Conservation (phyloP, 345 rosid species). For the Citrus australasica region DNA sequence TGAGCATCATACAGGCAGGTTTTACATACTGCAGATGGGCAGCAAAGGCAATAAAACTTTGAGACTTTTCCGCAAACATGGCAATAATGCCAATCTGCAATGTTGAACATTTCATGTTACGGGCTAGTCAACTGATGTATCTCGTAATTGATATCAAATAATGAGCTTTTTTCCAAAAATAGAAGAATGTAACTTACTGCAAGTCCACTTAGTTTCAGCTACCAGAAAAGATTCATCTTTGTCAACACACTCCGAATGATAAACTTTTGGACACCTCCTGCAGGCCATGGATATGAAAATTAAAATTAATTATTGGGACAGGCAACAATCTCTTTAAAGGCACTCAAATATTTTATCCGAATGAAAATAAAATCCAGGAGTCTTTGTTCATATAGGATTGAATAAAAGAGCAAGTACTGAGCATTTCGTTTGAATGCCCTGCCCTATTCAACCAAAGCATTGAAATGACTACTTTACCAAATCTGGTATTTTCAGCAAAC, state of each 20-base stretch:
- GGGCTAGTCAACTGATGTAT: background rate
- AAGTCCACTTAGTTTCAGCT: no score
- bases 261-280: slow-evolving; percentile 47
- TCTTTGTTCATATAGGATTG: no score
- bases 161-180: no score
- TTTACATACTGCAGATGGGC: slow-evolving; percentile 48
- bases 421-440: no score
- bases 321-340: background rate
- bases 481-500: no score
- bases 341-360: background rate
- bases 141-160: background rate
- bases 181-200: no score
- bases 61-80: slow-evolving; percentile 31
- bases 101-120: background rate
- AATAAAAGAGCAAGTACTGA: no score
- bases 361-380: background rate
- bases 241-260: slow-evolving; percentile 37
- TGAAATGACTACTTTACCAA: no score
- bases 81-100: slow-evolving; percentile 56
- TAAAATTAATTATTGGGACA: background rate
- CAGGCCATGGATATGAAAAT: background rate
- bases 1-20: slow-evolving; percentile 26
- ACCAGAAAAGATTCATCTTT: slow-evolving; percentile 8
- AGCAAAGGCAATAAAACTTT: slow-evolving; percentile 39
- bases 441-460: no score